These are phyloP conservation scores for Cubamyces lactineus DNA, from an alignment of 768 basidiomycete genomes.

Conservation along the genomic window DNA sequence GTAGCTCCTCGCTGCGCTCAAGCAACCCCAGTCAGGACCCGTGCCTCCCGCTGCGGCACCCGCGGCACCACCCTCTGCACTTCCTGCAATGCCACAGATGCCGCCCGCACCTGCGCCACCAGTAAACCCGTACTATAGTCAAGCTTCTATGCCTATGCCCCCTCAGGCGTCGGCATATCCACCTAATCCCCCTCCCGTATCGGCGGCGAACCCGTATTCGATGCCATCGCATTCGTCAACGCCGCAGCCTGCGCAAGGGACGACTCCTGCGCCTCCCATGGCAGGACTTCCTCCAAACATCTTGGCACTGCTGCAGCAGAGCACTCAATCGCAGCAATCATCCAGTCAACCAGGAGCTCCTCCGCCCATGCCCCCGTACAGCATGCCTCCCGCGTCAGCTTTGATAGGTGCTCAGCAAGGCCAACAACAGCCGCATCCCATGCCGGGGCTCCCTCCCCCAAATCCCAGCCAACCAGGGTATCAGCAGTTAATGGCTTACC, in stretches of 20 bases:
- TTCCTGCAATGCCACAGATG: constrained; percentile 31
- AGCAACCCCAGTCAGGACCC: constrained; percentile 57
- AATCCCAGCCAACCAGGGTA: constrained; percentile 47
- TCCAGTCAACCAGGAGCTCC: constrained; percentile 34
- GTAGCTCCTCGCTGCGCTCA: constrained; percentile 75
- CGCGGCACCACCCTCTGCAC: constrained; percentile 30
- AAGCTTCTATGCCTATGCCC: constrained; percentile 21
- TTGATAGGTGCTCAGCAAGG: constrained; percentile 16
- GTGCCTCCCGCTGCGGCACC: constrained; percentile 42
- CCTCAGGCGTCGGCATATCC: constrained; percentile 25
- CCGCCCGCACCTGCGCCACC: constrained; percentile 22
- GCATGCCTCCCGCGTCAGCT: constrained; percentile 41
- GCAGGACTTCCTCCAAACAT: constrained; percentile 66
- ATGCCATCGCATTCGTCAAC: constrained; percentile 34
- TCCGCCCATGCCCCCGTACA: constrained; percentile 36
- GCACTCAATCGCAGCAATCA: constrained; percentile 37
- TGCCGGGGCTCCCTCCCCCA: constrained; percentile 41
- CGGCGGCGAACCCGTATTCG: constrained; percentile 33
- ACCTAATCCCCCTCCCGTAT: constrained; percentile 35
- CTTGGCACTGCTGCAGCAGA: constrained; percentile 65
- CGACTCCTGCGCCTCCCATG: constrained; percentile 38
- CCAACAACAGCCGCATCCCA: constrained; percentile 46
- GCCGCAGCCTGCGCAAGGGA: constrained; percentile 37
- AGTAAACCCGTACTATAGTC: constrained; percentile 18
- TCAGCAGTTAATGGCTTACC: constrained; percentile 71